Percentiles rank a stretch among this genome's conserved stretches.
These are phyloP conservation scores for Globisporangium recalcitrans DNA, from an alignment of 352 stramenopile genomes.

Conservation along the genomic window DNA sequence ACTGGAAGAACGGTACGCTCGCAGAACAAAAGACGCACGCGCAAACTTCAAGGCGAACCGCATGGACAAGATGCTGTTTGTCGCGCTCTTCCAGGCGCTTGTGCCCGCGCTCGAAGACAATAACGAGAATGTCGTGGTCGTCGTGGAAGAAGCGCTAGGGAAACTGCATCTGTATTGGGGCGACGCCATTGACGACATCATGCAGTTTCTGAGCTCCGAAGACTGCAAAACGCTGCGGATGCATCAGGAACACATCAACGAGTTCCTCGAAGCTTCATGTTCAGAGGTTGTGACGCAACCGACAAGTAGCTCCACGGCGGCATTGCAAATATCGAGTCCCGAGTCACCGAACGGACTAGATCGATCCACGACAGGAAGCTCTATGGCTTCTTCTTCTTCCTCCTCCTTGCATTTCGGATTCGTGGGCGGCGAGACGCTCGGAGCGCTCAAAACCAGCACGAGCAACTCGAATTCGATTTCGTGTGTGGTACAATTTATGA, in stretches of 20 bases:
- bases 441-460: constrained; percentile 23
- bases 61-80: constrained; percentile 48
- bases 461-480: constrained; percentile 69
- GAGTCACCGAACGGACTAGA: background rate
- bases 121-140: constrained; percentile 53
- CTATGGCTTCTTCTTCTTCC: background rate
- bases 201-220: constrained; percentile 56
- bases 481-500: no score
- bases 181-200: constrained; percentile 32
- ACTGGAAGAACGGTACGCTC: constrained; percentile 48
- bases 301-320: background rate
- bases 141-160: constrained; percentile 53
- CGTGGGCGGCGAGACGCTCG: constrained; percentile 34
- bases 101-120: constrained; percentile 56
- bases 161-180: constrained; percentile 64
- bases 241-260: constrained; percentile 44
- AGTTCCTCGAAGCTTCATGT: constrained; percentile 32
- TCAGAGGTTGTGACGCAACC: background rate
- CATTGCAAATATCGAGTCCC: background rate
- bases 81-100: constrained; percentile 48
- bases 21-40: constrained; percentile 12
- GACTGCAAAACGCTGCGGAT: constrained; percentile 47
- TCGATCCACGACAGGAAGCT: background rate
- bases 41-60: constrained; percentile 16
- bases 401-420: constrained; percentile 39